A percentile compares a stretch with the other conserved stretches of the same genome.
These are phyloP conservation scores for Gracilariopsis chorda DNA, from an alignment of 23 red algal species.

Conservation along the genomic window DNA sequence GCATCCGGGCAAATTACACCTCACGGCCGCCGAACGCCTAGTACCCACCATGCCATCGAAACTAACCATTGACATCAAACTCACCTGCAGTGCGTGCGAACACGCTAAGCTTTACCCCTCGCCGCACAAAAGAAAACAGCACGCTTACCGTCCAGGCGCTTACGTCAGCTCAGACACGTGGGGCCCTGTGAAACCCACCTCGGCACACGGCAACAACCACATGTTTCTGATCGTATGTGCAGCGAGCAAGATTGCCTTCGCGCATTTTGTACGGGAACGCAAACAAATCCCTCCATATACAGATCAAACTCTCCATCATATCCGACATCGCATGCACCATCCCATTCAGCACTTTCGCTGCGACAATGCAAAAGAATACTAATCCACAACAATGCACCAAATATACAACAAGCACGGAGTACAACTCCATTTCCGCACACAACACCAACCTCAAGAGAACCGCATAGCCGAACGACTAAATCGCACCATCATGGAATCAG, in stretches of 20 bases:
- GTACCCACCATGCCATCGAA: background rate
- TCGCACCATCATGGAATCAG: background rate
- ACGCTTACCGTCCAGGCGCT: too few species aligned
- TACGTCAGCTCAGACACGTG: too few species aligned
- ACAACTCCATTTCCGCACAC: background rate
- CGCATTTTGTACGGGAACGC: background rate
- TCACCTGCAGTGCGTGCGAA: background rate
- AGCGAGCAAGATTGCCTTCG: background rate
- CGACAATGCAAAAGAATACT: conserved; percentile 7
- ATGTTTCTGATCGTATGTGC: background rate
- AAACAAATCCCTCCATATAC: background rate
- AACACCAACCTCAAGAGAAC: conserved; percentile 14
- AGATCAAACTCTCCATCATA: background rate
- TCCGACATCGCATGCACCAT: background rate
- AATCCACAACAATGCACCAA: background rate
- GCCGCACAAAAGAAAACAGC: too few species aligned
- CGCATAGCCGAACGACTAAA: conserved; percentile 19
- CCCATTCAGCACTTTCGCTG: background rate
- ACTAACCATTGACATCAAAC: background rate
- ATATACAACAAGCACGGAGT: background rate
- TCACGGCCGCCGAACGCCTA: background rate
- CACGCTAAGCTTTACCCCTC: too few species aligned
- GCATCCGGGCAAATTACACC: background rate
- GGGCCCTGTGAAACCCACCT: too few species aligned
- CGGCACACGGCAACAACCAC: too few species aligned